Evolutionary conservation across 2,329 filamentous ascomycete species (phyloP).

Genomic region (Aspergillus spinulosporus): DNA sequence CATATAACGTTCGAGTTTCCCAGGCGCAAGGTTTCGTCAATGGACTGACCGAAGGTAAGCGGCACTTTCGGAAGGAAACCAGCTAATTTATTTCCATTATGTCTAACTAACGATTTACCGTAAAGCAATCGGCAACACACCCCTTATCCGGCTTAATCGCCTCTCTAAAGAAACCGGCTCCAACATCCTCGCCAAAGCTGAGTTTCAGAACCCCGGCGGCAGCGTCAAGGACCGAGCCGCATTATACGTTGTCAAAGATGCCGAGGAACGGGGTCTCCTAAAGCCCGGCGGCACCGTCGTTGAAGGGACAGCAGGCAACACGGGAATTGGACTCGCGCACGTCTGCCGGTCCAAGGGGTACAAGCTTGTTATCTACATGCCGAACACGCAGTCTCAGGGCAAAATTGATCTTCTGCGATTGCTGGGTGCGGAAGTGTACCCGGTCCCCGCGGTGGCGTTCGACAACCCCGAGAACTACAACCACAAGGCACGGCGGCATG

Average conservation of each 20-base stretch:
- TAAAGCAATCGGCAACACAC: slow-evolving; percentile 93
- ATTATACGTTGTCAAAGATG: slow-evolving; percentile 89
- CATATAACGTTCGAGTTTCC: slow-evolving; percentile 71
- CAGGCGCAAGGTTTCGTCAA: slow-evolving; percentile 76
- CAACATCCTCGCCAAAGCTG: slow-evolving; percentile 91
- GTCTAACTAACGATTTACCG: not conserved
- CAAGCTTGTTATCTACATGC: slow-evolving; percentile 98
- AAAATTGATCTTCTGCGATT: slow-evolving; percentile 92
- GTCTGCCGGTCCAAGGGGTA: slow-evolving; percentile 92
- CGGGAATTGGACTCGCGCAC: slow-evolving; percentile 94
- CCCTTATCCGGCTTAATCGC: slow-evolving; percentile 83
- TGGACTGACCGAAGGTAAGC: slow-evolving; percentile 75
- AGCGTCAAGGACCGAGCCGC: slow-evolving; percentile 96
- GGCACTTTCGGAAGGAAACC: not conserved
- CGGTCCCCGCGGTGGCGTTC: slow-evolving; percentile 92
- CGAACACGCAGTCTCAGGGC: slow-evolving; percentile 95
- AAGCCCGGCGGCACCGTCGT: slow-evolving; percentile 88
- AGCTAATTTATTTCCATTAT: too few relatives aligned
- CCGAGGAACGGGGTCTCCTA: slow-evolving; percentile 82
- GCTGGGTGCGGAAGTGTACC: slow-evolving; percentile 91
- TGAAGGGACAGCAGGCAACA: slow-evolving; percentile 96
- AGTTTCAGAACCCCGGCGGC: slow-evolving; percentile 98
- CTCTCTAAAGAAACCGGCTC: slow-evolving; percentile 91
- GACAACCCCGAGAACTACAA: slow-evolving; percentile 98
- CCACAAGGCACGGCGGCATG: slow-evolving; percentile 88